Evolutionary conservation across 2,329 filamentous ascomycete species (phyloP), one percentile per base, ranked within the genome.

Genomic region (Madurella mycetomatis): DNA sequence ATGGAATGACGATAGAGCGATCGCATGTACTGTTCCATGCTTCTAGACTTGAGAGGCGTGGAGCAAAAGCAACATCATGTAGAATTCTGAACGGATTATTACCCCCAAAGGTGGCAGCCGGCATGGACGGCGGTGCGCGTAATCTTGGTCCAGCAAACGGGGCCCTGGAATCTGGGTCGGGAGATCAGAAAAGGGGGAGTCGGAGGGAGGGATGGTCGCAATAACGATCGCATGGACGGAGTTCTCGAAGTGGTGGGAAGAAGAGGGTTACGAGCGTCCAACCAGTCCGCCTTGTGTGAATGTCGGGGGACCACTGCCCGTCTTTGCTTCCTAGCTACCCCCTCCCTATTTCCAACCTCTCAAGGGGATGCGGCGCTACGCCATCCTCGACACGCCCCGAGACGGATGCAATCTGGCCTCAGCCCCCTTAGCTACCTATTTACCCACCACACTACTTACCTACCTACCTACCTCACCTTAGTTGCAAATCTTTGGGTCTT

Each of bases 61-160:
- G 58, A 47, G 55, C 63, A 58, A 57, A 53, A 30, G 51, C 60
- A 63, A 57, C 62, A 61, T 66, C 64, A 64, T 66, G 64, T 66
- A 66, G 63, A 66, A 47, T 51, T 54, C 42, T 48, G 44, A 59
- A 53, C 52, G 60, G 54, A 57, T 56, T 40, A 56, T 54, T 54
- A 50, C 49, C 53, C 46, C 51, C 47, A 53, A 61, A 56, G 51
- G 52, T 49, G 55, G 49, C 52, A 48, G 50, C 49, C 9, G 54
- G 49, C 16, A 43, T 54, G 49, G 57, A 49, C 55, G 43, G 32
- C 44, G 54, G 43, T 49, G 47, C 47, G 39, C 51, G 49, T 58
- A 57, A 60, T 57, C 57, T 49, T 56, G 60, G 58, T 64, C 59
- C 57, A 65, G 60, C 59, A 57, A 61, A 59, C 56, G 39, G 47